phyloP scores from a whole-genome alignment of 2,329 filamentous ascomycete species.

The Stylonectria norvegica region DNA sequence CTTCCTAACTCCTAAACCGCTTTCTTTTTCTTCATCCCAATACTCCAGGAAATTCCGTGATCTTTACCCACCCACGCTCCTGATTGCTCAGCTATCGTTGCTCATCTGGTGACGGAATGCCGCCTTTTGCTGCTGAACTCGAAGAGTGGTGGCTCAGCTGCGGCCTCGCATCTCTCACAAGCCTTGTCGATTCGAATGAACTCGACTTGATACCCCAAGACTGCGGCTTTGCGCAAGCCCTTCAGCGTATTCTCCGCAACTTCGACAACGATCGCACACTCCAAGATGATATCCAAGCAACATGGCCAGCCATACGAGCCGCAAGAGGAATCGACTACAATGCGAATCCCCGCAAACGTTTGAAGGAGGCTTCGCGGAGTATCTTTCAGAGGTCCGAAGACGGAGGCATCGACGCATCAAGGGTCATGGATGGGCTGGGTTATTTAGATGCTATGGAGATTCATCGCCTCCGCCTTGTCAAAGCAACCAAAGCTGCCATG shows the following conservation, averaged over 20 bases:
- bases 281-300: conserved; percentile 13
- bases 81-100: background rate
- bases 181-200: conserved; percentile 23
- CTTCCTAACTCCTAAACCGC: background rate
- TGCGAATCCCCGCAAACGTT: conserved; percentile 28
- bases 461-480: conserved; percentile 29
- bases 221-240: conserved; percentile 32
- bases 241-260: conserved; percentile 28
- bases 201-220: conserved; percentile 20
- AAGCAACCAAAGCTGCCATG: conserved; percentile 18
- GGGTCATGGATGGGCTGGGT: conserved; percentile 30
- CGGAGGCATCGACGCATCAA: conserved; percentile 26
- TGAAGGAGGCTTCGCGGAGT: conserved; percentile 19
- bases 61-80: background rate
- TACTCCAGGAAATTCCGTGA: background rate
- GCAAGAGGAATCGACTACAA: conserved; percentile 15
- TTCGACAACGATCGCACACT: conserved; percentile 30
- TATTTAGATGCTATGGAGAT: conserved; percentile 33
- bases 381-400: conserved; percentile 28
- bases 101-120: conserved; percentile 23
- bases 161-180: conserved; percentile 23
- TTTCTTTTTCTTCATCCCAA: background rate
- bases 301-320: conserved; percentile 18
- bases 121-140: conserved; percentile 29
- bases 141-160: conserved; percentile 34